A percentile compares a stretch with the other conserved stretches of the same genome.
Conservation (phyloP, 805 yeast genomes). For the Barnettozyma sp. region DNA sequence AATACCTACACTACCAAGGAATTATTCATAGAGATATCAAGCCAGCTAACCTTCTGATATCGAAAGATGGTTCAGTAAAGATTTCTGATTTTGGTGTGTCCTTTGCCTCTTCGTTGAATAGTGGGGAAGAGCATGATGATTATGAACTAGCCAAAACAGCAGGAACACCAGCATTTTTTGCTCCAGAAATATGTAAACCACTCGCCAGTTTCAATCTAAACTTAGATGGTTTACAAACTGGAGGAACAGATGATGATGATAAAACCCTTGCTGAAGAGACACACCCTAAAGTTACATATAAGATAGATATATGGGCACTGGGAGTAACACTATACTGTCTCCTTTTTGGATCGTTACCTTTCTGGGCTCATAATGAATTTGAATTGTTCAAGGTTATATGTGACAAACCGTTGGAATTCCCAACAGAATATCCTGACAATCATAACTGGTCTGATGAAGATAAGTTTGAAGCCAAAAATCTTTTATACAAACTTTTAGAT, state of each 20-base stretch:
- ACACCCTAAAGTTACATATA: conserved; percentile 56
- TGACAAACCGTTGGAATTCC: conserved; percentile 51
- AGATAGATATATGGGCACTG: conserved; percentile 95
- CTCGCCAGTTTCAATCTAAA: conserved; percentile 7
- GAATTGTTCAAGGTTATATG: conserved; percentile 80
- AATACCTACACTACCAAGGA: conserved; percentile 84
- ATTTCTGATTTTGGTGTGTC: conserved; percentile 97
- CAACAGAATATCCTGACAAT: conserved; percentile 43
- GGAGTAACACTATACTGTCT: conserved; percentile 90
- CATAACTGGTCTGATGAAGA: conserved; percentile 32
- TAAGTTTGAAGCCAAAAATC: conserved; percentile 40
- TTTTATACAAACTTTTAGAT: conserved; percentile 52
- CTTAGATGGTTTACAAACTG: too few relatives aligned
- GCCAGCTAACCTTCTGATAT: conserved; percentile 82
- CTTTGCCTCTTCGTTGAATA: conserved; percentile 44
- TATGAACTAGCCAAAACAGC: conserved; percentile 90
- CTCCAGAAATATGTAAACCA: conserved; percentile 83
- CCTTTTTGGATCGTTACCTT: conserved; percentile 83
- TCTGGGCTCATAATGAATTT: conserved; percentile 79
- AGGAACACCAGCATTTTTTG: conserved; percentile 95
- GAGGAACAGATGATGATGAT: conserved; percentile 24
- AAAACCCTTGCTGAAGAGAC: conserved; percentile 4
- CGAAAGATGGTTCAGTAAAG: conserved; percentile 67
- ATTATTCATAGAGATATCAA: conserved; percentile 93
- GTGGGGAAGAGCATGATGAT: conserved; percentile 53